Conservation (phyloP, 2,329 filamentous ascomycete species). For the Bipolaris zeicola region DNA sequence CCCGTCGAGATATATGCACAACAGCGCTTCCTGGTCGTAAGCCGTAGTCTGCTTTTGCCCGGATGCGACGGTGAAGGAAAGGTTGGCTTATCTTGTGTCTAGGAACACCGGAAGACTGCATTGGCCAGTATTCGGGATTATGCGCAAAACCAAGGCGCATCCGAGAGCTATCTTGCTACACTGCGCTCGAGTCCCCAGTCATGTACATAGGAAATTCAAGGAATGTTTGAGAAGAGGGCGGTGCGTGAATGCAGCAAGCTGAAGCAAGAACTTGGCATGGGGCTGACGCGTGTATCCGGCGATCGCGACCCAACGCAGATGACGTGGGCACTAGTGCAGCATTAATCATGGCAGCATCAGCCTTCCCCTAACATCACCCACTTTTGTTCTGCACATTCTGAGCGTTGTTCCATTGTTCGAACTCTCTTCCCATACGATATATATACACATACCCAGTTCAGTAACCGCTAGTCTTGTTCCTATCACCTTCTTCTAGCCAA, state of each 20-base stretch:
- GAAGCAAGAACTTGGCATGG: constrained; percentile 3
- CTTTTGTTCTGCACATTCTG: constrained; percentile 2
- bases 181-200: not conserved
- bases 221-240: not conserved
- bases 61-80: not conserved
- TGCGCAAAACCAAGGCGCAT: not conserved
- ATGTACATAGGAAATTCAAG: not conserved
- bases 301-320: constrained; percentile 9
- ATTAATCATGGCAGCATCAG: constrained; percentile 12
- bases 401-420: not conserved
- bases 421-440: not conserved
- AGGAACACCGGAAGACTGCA: not conserved
- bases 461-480: not conserved
- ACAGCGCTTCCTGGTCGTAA: not conserved
- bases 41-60: not conserved
- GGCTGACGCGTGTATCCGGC: constrained; percentile 14
- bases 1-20: not conserved
- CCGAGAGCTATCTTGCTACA: not conserved
- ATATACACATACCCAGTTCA: not conserved
- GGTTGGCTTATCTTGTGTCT: not conserved
- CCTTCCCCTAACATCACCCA: constrained; percentile 9
- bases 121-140: too few species aligned
- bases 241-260: constrained; percentile 3
- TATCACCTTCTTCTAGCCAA: not conserved
- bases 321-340: constrained; percentile 12